Percentiles rank a stretch among this genome's conserved stretches.
Conservation (phyloP, 1,284 basidiomycete genomes). For the Binderoboletus segoi region DNA sequence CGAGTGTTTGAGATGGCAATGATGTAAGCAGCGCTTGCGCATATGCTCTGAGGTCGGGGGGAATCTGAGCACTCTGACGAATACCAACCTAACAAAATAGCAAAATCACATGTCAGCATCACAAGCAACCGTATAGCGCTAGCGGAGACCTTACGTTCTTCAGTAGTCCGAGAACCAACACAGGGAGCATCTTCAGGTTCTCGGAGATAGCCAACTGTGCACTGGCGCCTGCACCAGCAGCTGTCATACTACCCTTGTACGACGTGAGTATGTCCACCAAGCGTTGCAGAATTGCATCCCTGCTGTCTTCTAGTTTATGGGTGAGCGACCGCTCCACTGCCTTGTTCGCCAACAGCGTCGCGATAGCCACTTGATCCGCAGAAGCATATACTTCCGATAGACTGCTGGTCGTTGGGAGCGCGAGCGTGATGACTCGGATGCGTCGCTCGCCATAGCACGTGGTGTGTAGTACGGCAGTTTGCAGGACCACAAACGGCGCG, state of each 20-base stretch:
- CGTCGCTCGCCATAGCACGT: conserved; percentile 95
- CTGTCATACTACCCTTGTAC: conserved; percentile 97
- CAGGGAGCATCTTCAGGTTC: conserved; percentile 93
- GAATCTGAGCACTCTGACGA: conserved; percentile 94
- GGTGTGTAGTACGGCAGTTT: conserved; percentile 95
- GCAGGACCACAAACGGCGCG: conserved; percentile 92
- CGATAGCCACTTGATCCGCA: conserved; percentile 92
- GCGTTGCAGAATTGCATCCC: conserved; percentile 90
- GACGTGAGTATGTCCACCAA: conserved; percentile 88
- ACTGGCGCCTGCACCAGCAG: conserved; percentile 88
- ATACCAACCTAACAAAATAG: conserved; percentile 72
- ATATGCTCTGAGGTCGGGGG: conserved; percentile 94
- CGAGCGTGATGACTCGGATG: conserved; percentile 93
- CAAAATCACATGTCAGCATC: conserved; percentile 1
- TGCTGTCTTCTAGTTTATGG: conserved; percentile 91
- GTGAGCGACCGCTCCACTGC: conserved; percentile 92
- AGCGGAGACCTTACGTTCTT: conserved; percentile 76
- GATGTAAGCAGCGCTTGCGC: conserved; percentile 93
- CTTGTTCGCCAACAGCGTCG: conserved; percentile 92
- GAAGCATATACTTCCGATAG: conserved; percentile 94
- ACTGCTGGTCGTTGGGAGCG: conserved; percentile 90
- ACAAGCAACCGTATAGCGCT: neutral
- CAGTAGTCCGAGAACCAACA: conserved; percentile 86
- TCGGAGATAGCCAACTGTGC: conserved; percentile 92
- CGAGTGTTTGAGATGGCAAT: conserved; percentile 85